Conservation (phyloP, 139 green algal genomes). For the Closterium sp. region DNA sequence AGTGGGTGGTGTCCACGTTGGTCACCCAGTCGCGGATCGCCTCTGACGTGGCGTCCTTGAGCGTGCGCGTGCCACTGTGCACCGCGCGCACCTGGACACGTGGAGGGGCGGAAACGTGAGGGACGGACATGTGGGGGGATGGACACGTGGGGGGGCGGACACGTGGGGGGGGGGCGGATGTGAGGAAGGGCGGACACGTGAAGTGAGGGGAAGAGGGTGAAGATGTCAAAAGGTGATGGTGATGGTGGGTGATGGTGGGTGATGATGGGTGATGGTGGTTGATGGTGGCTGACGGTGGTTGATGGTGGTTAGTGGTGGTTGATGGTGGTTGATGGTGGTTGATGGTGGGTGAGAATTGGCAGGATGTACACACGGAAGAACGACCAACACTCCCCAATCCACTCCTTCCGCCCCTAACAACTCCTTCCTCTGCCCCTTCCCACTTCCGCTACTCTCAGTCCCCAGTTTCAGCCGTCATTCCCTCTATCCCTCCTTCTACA, state of each 20-base stretch:
- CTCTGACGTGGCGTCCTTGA: slow-evolving; percentile 96
- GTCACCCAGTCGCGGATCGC: slow-evolving; percentile 99
- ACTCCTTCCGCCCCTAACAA: too few relatives aligned
- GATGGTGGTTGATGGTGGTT: background rate
- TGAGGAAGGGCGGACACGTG: background rate
- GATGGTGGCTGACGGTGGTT: background rate
- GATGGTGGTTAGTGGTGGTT: background rate
- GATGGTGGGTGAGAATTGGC: too few relatives aligned
- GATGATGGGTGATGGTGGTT: background rate
- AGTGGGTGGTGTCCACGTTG: slow-evolving; percentile 98
- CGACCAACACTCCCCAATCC: background rate
- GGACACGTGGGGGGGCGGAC: background rate
- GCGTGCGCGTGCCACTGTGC: slow-evolving; percentile 81
- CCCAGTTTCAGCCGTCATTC: too few relatives aligned
- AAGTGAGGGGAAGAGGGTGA: background rate
- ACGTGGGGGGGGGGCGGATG: background rate
- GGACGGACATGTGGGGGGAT: background rate
- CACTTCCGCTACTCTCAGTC: too few relatives aligned
- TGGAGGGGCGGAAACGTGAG: background rate
- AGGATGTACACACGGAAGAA: background rate
- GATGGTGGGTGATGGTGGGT: background rate
- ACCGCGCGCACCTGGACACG: slow-evolving; percentile 62
- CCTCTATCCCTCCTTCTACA: background rate
- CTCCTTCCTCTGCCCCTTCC: too few relatives aligned
- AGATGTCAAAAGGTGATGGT: background rate